A percentile compares a stretch with the other conserved stretches of the same genome.
Evolutionary conservation across 495 filamentous ascomycete species (phyloP).

Genomic region (Lindgomyces ingoldianus): DNA sequence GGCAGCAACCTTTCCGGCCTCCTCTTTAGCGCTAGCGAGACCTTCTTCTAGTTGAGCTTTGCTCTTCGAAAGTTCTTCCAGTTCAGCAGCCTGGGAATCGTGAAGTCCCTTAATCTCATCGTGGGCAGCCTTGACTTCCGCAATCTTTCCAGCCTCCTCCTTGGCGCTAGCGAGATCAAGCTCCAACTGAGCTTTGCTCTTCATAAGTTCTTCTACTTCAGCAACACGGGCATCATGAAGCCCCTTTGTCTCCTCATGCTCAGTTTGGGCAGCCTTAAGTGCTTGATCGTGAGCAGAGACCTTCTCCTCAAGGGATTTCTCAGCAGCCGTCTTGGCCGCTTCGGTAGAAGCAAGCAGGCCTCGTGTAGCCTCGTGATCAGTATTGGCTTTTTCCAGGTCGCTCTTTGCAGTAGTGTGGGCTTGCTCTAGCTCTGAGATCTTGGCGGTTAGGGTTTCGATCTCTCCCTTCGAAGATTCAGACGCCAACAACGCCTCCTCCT

Average conservation of each 20-base stretch:
- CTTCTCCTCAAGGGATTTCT: constrained; percentile 14
- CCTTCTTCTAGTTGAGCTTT: constrained; percentile 13
- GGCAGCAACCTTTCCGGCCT: constrained; percentile 10
- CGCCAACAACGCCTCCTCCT: background rate
- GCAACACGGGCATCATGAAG: background rate
- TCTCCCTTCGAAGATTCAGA: constrained; percentile 6
- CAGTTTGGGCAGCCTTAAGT: background rate
- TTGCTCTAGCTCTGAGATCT: constrained; percentile 10
- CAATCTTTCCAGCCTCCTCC: constrained; percentile 11
- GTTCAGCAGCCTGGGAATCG: background rate
- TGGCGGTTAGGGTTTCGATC: background rate
- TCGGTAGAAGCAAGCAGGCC: constrained; percentile 14
- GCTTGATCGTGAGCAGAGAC: constrained; percentile 11
- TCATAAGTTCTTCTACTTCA: background rate
- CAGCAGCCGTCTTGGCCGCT: constrained; percentile 2
- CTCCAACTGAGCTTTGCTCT: constrained; percentile 11
- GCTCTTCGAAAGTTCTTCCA: background rate
- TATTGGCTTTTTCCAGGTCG: constrained; percentile 17
- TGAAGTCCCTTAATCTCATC: constrained; percentile 10
- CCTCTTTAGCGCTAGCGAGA: constrained; percentile 8
- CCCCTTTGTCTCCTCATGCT: constrained; percentile 7
- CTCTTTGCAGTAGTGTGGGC: background rate
- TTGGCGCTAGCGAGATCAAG: background rate
- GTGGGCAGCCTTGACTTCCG: constrained; percentile 6
- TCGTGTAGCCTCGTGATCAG: constrained; percentile 19